Percentiles rank a stretch among this genome's conserved stretches.
Conservation (phyloP, 2,329 filamentous ascomycete species). For the Cadophora sp. region DNA sequence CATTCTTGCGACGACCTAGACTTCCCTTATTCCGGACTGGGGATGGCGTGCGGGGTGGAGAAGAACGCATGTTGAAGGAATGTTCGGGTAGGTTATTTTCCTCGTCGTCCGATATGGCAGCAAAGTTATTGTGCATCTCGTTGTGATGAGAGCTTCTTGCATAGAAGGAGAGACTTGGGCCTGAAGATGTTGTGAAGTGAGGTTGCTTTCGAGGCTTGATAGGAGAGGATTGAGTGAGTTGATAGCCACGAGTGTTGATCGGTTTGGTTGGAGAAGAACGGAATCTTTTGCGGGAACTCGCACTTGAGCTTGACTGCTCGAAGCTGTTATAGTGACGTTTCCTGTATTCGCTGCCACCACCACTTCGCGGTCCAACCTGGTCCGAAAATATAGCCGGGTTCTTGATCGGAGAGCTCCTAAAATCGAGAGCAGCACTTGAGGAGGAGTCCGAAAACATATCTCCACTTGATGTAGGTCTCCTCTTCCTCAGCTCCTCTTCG, state of each 20-base stretch:
- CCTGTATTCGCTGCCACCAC: slow-evolving; percentile 68
- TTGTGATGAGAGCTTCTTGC: slow-evolving; percentile 63
- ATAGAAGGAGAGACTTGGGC: slow-evolving; percentile 81
- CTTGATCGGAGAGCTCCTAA: slow-evolving; percentile 87
- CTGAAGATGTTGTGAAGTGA: slow-evolving; percentile 74
- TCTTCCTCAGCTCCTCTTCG: slow-evolving; percentile 74
- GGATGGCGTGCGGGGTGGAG: slow-evolving; percentile 84
- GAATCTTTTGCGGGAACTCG: slow-evolving; percentile 69
- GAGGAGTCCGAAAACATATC: slow-evolving; percentile 88
- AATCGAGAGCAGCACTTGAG: slow-evolving; percentile 76
- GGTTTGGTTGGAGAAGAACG: slow-evolving; percentile 65
- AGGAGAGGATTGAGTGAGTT: slow-evolving; percentile 85
- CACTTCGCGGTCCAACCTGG: slow-evolving; percentile 65
- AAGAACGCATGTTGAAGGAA: slow-evolving; percentile 78
- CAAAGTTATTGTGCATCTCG: slow-evolving; percentile 66
- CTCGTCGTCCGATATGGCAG: slow-evolving; percentile 76
- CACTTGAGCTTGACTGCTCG: slow-evolving; percentile 58
- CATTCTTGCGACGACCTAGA: slow-evolving; percentile 54
- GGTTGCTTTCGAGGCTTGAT: slow-evolving; percentile 77
- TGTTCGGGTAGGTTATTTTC: slow-evolving; percentile 80
- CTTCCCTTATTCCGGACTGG: slow-evolving; percentile 64
- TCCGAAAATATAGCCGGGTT: slow-evolving; percentile 81
- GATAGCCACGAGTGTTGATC: slow-evolving; percentile 67
- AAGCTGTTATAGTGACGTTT: slow-evolving; percentile 69
- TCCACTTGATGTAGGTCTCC: slow-evolving; percentile 67